These are phyloP conservation scores for Nakazawaea wyomingensis DNA, from an alignment of 805 yeast species.

Conservation along the genomic window DNA sequence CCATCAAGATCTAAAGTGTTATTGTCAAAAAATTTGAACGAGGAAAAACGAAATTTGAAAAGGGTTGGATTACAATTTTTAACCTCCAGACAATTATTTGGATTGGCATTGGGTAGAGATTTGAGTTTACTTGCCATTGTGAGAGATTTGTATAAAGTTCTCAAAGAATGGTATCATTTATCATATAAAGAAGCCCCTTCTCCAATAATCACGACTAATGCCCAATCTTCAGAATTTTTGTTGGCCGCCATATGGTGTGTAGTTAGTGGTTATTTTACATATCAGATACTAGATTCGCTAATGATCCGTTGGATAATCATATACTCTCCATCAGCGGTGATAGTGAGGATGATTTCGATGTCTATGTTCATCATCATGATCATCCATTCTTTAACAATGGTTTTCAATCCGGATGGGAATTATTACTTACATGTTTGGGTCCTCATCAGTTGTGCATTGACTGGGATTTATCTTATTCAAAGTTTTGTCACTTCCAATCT, in stretches of 20 bases:
- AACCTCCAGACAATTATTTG: conserved; percentile 70
- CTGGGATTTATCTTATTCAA: conserved; percentile 76
- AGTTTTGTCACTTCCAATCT: conserved; percentile 81
- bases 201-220: conserved; percentile 25
- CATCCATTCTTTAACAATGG: conserved; percentile 60
- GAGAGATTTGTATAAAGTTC: conserved; percentile 21
- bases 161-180: conserved; percentile 22
- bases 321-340: conserved; percentile 83
- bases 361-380: conserved; percentile 66
- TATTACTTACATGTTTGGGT: conserved; percentile 90
- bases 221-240: conserved; percentile 71
- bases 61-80: conserved; percentile 64
- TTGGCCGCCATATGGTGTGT: conserved; percentile 90
- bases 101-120: conserved; percentile 74
- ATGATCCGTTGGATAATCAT: conserved; percentile 93
- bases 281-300: conserved; percentile 78
- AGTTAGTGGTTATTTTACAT: conserved; percentile 81
- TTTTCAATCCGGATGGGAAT: conserved; percentile 66
- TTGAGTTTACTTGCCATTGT: conserved; percentile 45
- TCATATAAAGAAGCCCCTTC: conserved; percentile 10
- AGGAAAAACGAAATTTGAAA: conserved; percentile 30
- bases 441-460: conserved; percentile 76
- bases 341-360: conserved; percentile 79
- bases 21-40: conserved; percentile 8
- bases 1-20: background rate